Conservation (phyloP, 208 protist species). For the Perkinsela sp. region DNA sequence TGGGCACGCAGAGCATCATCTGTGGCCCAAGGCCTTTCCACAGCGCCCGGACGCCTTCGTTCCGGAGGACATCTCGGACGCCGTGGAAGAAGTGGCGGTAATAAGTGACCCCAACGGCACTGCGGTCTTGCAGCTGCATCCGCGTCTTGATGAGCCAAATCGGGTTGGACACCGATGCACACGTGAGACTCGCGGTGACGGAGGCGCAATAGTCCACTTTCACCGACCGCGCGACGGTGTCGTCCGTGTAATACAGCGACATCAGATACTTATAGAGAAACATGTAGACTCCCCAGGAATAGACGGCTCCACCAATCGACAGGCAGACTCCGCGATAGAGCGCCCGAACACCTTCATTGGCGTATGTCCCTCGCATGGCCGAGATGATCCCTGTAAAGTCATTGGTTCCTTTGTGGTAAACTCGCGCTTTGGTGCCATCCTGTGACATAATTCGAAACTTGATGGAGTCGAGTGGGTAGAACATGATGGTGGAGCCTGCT, state of each 20-base stretch:
- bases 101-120: conserved; percentile 10
- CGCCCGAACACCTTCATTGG: conserved; percentile 17
- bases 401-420: background rate
- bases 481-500: background rate
- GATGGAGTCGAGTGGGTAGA: conserved; percentile 1
- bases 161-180: conserved; percentile 18
- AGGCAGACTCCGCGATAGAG: conserved; percentile 36
- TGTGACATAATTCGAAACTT: conserved; percentile 1
- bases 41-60: conserved; percentile 18
- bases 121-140: conserved; percentile 48
- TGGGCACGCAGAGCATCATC: conserved; percentile 33
- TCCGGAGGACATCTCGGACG: conserved; percentile 16
- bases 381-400: background rate
- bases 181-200: background rate
- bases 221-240: background rate
- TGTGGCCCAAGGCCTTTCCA: conserved; percentile 44
- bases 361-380: conserved; percentile 11
- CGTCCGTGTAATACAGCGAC: background rate
- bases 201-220: background rate
- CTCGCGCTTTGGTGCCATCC: background rate
- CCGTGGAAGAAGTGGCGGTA: conserved; percentile 13
- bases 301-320: conserved; percentile 16
- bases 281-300: conserved; percentile 54
- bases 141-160: conserved; percentile 63
- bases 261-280: conserved; percentile 30